Evolutionary conservation across 164 flowering plant species (phyloP), one percentile per base, ranked within the genome.

Genomic region (Tinospora cordifolia): DNA sequence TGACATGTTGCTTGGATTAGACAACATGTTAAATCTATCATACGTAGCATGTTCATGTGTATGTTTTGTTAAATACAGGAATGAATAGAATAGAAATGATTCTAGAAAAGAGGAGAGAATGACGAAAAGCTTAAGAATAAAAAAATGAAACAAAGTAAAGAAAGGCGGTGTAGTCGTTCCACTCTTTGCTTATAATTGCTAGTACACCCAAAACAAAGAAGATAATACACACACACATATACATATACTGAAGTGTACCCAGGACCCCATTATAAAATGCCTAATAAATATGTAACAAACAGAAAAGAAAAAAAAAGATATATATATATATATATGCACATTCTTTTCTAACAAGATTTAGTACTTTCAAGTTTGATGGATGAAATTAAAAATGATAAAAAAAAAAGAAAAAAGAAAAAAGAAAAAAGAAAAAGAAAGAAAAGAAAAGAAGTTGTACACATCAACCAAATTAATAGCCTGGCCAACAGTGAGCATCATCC

Each of bases 351-450:
- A 24, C 36, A 60, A 60, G 63, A 10, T 30, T 11, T 21, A 46
- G n/a, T 41, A 58, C 19, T 24, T 26, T n/a, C n/a, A n/a, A n/a
- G n/a, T n/a, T n/a, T 15, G 24, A 66, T 66, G 26, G 30, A 44
- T 66, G 69, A 44, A 66, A 44, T 66, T 10, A 22, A 54, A 66
- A 40, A n/a, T n/a, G n/a, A n/a, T n/a, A n/a, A n/a, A n/a, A n/a
- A n/a, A n/a, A n/a, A n/a, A n/a, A n/a, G n/a, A n/a, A n/a, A n/a
- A n/a, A n/a, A n/a, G n/a, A n/a, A n/a, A n/a, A n/a, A n/a, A n/a
- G n/a, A n/a, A n/a, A n/a, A n/a, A n/a, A n/a, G n/a, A n/a, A n/a
- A n/a, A n/a, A n/a, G n/a, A n/a, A n/a, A n/a, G n/a, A n/a, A n/a
- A n/a, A n/a, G n/a, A 62, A n/a, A 24, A 44, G 24, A 19, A 54